Conservation (phyloP, 1,284 basidiomycete genomes). For the Inonotus obliquus region DNA sequence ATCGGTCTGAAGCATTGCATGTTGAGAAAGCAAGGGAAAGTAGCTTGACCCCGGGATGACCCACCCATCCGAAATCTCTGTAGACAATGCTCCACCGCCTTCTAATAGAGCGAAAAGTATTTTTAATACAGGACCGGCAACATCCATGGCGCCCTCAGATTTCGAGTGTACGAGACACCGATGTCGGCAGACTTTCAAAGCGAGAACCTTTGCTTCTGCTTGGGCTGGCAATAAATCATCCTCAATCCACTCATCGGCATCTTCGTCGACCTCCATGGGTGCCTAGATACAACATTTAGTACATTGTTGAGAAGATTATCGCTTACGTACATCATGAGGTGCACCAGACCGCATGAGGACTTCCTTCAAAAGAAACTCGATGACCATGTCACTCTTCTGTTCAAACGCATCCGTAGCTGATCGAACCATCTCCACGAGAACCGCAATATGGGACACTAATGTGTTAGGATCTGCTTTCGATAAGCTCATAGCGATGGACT, state of each 20-base stretch:
- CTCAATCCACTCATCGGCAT: conserved; percentile 63
- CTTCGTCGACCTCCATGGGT: conserved; percentile 51
- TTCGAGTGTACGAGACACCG: conserved; percentile 67
- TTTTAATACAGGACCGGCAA: conserved; percentile 70
- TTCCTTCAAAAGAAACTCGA: conserved; percentile 67
- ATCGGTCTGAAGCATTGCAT: conserved; percentile 39
- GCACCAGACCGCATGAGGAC: conserved; percentile 58
- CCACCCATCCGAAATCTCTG: conserved; percentile 63
- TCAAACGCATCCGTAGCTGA: conserved; percentile 74
- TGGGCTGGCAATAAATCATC: conserved; percentile 54
- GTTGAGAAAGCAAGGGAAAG: not conserved
- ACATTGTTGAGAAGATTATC: not conserved
- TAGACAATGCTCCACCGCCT: conserved; percentile 58
- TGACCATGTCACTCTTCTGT: conserved; percentile 67
- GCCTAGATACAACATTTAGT: conserved; percentile 27
- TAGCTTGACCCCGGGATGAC: conserved; percentile 25
- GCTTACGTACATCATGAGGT: conserved; percentile 40
- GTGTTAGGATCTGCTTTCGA: conserved; percentile 44
- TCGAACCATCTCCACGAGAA: conserved; percentile 72
- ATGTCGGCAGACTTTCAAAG: conserved; percentile 76
- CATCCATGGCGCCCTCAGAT: conserved; percentile 55
- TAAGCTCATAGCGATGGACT: conserved; percentile 60
- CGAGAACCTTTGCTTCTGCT: conserved; percentile 65
- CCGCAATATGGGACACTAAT: conserved; percentile 65
- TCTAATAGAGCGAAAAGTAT: conserved; percentile 68